phyloP scores from a whole-genome alignment of 2,329 filamentous ascomycete species.

The Aspergillus costaricaensis region DNA sequence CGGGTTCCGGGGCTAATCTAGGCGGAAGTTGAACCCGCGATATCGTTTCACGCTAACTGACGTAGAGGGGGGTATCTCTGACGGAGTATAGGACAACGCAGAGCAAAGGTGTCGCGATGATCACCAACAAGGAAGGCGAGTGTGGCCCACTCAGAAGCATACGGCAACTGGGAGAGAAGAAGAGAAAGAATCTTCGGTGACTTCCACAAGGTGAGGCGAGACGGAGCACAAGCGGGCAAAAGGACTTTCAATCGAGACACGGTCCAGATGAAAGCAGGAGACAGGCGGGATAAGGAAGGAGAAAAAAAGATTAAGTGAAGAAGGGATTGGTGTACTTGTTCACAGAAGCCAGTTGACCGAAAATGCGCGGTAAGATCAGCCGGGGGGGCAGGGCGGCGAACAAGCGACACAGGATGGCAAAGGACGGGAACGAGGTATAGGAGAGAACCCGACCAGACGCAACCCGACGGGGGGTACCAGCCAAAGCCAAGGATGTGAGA shows the following conservation, averaged over 20 bases:
- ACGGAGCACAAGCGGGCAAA: background rate
- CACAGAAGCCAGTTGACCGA: conserved; percentile 15
- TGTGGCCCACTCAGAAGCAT: conserved; percentile 19
- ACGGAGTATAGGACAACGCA: conserved; percentile 11
- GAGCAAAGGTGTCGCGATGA: conserved; percentile 10
- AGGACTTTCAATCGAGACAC: background rate
- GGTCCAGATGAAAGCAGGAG: background rate
- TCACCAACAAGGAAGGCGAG: conserved; percentile 13
- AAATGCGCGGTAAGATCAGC: conserved; percentile 25
- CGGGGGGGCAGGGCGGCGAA: conserved; percentile 19
- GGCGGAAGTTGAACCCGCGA: conserved; percentile 1
- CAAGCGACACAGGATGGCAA: conserved; percentile 22
- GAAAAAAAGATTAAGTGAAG: conserved; percentile 7
- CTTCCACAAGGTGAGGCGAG: conserved; percentile 10
- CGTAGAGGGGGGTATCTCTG: conserved; percentile 5
- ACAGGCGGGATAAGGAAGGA: background rate
- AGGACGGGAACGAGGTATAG: conserved; percentile 26
- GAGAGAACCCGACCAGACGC: conserved; percentile 12
- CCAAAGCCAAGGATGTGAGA: conserved; percentile 9
- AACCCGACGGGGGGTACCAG: conserved; percentile 11
- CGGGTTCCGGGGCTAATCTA: background rate
- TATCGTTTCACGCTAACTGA: conserved; percentile 9
- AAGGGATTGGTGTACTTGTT: conserved; percentile 16
- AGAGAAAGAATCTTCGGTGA: conserved; percentile 15
- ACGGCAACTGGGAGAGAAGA: conserved; percentile 11